Percentiles rank a stretch among this genome's conserved stretches.
Evolutionary conservation across 2,329 filamentous ascomycete genomes (phyloP).

Genomic region (Alternaria sp.): DNA sequence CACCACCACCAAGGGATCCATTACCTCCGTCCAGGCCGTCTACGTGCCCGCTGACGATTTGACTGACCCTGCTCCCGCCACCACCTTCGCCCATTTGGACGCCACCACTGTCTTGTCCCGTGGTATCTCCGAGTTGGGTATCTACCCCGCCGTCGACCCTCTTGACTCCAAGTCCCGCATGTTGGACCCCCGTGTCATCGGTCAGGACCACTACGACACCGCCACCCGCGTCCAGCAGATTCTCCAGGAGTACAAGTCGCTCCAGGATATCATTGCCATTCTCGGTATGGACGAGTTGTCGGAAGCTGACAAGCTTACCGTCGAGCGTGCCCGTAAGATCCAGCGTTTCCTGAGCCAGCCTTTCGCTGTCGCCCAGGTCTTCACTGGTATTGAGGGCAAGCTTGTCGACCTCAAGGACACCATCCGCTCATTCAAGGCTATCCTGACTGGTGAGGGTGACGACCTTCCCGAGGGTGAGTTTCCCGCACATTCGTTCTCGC

Average conservation of each 20-base stretch:
- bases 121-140: constrained; percentile 99
- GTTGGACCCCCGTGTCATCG: constrained; percentile 98
- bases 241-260: constrained; percentile 99
- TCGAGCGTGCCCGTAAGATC: constrained; percentile 99
- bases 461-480: constrained; percentile 85
- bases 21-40: constrained; percentile 99
- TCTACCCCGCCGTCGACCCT: constrained; percentile 99
- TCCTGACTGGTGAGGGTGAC: constrained; percentile 93
- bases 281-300: constrained; percentile 99
- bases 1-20: constrained; percentile 99
- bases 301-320: constrained; percentile 98
- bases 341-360: constrained; percentile 99
- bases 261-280: constrained; percentile 99
- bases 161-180: constrained; percentile 99
- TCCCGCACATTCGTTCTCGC: not conserved
- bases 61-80: constrained; percentile 99
- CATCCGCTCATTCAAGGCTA: constrained; percentile 96
- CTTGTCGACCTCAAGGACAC: constrained; percentile 99
- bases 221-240: constrained; percentile 98
- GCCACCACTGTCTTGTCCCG: constrained; percentile 99
- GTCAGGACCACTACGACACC: constrained; percentile 95
- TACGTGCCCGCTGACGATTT: constrained; percentile 99
- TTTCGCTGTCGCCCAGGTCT: constrained; percentile 88
- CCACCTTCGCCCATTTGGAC: constrained; percentile 99
- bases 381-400: constrained; percentile 94